Evolutionary conservation across 345 rosid species (phyloP).

Genomic region (Eucalyptus melliodora): DNA sequence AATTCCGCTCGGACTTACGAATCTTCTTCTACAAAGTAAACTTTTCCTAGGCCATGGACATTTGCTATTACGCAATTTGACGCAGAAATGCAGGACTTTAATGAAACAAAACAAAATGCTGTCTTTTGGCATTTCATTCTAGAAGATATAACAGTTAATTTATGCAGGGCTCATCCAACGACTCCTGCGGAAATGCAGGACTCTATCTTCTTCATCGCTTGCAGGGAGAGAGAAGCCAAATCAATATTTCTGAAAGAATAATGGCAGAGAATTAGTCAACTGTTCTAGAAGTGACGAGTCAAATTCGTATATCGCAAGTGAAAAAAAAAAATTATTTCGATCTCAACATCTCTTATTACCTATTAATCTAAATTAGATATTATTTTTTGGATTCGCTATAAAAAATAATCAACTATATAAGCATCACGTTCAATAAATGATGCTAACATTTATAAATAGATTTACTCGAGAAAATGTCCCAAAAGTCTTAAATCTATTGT

Average conservation of each 20-base stretch:
- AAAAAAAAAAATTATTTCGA: too few relatives aligned
- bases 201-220: neutral
- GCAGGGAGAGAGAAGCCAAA: neutral
- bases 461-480: too few relatives aligned
- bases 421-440: neutral
- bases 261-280: neutral
- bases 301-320: too few relatives aligned
- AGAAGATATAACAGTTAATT: neutral
- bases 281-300: neutral
- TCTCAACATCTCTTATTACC: neutral
- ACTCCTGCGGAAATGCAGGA: neutral
- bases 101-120: neutral
- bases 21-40: fast-evolving
- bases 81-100: neutral
- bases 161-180: neutral
- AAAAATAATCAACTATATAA: neutral
- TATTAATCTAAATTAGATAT: neutral
- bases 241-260: neutral
- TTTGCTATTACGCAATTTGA: neutral
- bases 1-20: neutral
- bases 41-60: neutral
- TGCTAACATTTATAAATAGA: neutral
- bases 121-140: neutral
- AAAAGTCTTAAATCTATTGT: too few relatives aligned
- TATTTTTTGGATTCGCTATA: too few relatives aligned